Evolutionary conservation across 345 rosid species (phyloP), one percentile per base, ranked within the genome.

Genomic region (Lenwebbia sp.): DNA sequence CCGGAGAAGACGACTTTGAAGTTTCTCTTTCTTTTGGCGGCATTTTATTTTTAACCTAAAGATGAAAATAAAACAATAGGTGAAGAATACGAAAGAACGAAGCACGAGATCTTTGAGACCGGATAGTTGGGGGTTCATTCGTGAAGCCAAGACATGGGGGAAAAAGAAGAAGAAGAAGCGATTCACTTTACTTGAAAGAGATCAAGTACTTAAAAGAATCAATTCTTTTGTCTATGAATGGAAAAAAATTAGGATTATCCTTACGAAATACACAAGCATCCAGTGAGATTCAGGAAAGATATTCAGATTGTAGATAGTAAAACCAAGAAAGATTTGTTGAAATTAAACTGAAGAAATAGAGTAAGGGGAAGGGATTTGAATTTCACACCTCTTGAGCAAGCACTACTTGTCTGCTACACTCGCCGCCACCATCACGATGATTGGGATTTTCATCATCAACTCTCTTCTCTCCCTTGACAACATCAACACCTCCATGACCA

Each of bases 331-430:
- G 37, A 8, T 8, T 33, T 33, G 44, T 33, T 65, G 78, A 8
- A 0, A 33, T 65, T 65, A 65, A 65, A 17, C 37, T 65, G 78
- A 65, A 65, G 78, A 9, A 65, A 65, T 33, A 65, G 76, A 65
- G 44, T 33, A 21, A 19, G 78, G 33, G 78, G 47, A 65, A 65
- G 47, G 44, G 78, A 65, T 40, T 3, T 65, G 78, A 65, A 65
- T 65, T 65, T 33, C 78, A 65, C 21, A 65, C 78, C 78, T 33
- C 78, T 65, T 65, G 78, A 33, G 41, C 78, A 65, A 65, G 78
- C 78, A 9, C 26, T 40, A 14, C 37, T 90, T 94, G 95, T 93
- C 91, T 78, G 86, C 85, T 84, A 53, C 82, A 86, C 76, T 82
- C 81, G 87, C 90, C 60, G 9, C 90, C 90, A 58, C 54, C 65